A percentile compares a stretch with the other conserved stretches of the same genome.
Evolutionary conservation across 2,329 filamentous ascomycete genomes (phyloP).

Genomic region (Aschersonia sp.): DNA sequence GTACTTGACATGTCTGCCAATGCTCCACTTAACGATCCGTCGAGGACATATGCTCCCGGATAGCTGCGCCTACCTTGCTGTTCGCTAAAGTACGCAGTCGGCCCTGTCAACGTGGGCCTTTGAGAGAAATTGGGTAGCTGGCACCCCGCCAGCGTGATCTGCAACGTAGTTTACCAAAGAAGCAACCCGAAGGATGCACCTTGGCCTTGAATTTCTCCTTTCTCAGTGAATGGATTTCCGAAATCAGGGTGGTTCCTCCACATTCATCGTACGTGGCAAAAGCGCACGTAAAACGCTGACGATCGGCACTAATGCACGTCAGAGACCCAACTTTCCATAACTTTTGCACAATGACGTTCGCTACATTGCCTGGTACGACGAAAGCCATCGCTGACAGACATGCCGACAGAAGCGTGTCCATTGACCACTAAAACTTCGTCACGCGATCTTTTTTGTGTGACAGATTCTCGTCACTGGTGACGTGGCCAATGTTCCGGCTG

Average conservation of each 20-base stretch:
- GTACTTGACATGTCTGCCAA: neutral
- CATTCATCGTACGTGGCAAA: neutral
- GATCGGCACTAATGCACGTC: neutral
- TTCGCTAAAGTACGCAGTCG: neutral
- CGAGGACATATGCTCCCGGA: neutral
- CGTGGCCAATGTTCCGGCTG: neutral
- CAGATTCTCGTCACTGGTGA: neutral
- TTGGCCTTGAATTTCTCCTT: neutral
- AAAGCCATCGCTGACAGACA: neutral
- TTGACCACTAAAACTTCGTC: neutral
- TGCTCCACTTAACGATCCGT: neutral
- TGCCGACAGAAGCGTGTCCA: neutral
- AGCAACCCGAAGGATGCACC: neutral
- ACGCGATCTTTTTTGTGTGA: neutral
- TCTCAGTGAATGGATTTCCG: neutral
- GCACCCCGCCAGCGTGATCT: neutral
- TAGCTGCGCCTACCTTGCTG: neutral
- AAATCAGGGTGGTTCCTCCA: neutral
- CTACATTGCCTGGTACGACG: neutral
- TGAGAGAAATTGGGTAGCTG: neutral
- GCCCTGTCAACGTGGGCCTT: neutral
- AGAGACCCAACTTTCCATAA: neutral
- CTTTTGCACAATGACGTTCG: neutral
- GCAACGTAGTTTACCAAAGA: neutral
- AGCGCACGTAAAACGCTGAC: neutral